Conservation (phyloP, 2,329 filamentous ascomycete genomes). For the Pseudopyrenochaeta lycopersici region DNA sequence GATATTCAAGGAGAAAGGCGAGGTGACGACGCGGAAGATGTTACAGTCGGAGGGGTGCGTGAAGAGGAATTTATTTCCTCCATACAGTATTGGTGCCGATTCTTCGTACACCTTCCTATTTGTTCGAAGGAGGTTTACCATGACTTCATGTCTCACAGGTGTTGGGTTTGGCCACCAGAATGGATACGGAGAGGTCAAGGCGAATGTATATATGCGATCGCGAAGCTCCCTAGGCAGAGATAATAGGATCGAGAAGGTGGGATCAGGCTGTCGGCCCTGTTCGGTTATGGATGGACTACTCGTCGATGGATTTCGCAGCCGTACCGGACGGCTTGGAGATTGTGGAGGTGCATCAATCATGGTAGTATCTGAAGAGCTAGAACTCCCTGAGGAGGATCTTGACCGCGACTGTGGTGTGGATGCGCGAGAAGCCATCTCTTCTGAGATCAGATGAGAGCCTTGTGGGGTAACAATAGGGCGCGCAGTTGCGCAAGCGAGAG, state of each 20-base stretch:
- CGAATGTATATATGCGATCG: constrained; percentile 45
- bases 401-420: constrained; percentile 40
- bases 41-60: constrained; percentile 51
- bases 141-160: constrained; percentile 20
- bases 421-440: constrained; percentile 37
- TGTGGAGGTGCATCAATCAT: constrained; percentile 44
- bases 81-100: constrained; percentile 46
- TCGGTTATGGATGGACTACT: constrained; percentile 17
- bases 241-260: constrained; percentile 44
- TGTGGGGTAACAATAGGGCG: constrained; percentile 12
- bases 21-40: constrained; percentile 49
- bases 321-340: constrained; percentile 34
- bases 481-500: constrained; percentile 2
- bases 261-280: constrained; percentile 18
- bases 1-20: constrained; percentile 37
- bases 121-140: constrained; percentile 37
- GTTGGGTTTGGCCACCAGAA: constrained; percentile 44
- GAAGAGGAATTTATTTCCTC: constrained; percentile 49
- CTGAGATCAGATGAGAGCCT: constrained; percentile 8
- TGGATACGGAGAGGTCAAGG: constrained; percentile 40
- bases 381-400: constrained; percentile 40
- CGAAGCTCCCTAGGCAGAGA: constrained; percentile 49
- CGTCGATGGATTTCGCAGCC: constrained; percentile 34
- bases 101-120: constrained; percentile 44
- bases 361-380: constrained; percentile 41